phyloP scores from a whole-genome alignment of 257 asterid species.

The Anisodus acutangulus region DNA sequence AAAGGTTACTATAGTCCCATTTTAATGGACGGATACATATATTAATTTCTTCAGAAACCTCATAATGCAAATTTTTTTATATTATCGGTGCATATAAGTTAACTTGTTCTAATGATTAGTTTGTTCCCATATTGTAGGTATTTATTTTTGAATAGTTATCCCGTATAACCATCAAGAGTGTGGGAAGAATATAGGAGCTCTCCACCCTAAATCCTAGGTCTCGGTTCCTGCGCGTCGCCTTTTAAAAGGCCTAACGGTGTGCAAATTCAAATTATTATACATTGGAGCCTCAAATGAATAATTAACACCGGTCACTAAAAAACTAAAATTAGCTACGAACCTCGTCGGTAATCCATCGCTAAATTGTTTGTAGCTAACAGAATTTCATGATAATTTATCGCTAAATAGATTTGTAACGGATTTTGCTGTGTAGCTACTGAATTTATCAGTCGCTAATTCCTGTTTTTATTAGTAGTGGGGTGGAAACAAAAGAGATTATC shows the following conservation, averaged over 20 bases:
- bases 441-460: not conserved
- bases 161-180: not conserved
- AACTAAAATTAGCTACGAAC: too few species aligned
- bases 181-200: not conserved
- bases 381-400: too few species aligned
- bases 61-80: not conserved
- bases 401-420: too few species aligned
- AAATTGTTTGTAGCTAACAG: too few species aligned
- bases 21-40: not conserved
- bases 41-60: not conserved
- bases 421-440: too few species aligned
- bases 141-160: not conserved
- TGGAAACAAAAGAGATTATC: not conserved
- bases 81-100: not conserved
- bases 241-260: too few species aligned
- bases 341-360: too few species aligned
- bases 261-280: too few species aligned
- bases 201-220: not conserved
- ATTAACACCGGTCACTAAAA: too few species aligned
- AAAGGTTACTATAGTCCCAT: not conserved
- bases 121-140: not conserved
- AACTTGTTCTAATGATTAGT: not conserved
- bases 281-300: too few species aligned
- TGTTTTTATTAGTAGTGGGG: too few species aligned
- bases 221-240: not conserved